These are phyloP conservation scores for Solanum rostratum DNA, from an alignment of 257 asterid species.

Conservation along the genomic window DNA sequence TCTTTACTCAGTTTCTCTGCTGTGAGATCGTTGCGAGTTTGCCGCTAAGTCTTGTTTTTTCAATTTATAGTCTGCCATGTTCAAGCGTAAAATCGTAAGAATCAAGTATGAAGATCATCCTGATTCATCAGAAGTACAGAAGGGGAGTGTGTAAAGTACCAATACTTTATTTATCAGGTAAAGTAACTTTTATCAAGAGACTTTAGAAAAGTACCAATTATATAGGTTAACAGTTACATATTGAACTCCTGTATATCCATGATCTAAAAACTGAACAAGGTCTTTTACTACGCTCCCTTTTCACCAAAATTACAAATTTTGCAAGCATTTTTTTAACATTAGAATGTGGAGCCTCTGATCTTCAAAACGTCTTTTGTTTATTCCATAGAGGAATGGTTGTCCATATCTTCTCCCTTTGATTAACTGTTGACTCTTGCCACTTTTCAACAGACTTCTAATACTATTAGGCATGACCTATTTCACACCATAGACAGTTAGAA, in stretches of 20 bases:
- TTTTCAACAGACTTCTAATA: neutral
- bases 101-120: neutral
- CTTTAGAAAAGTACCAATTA: neutral
- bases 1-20: too few species aligned
- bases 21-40: too few species aligned
- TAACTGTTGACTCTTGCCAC: neutral
- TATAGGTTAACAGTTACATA: neutral
- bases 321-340: neutral
- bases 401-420: neutral
- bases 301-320: neutral
- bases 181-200: neutral
- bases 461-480: neutral
- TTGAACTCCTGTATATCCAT: neutral
- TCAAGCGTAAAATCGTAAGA: neutral
- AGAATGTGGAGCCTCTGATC: neutral
- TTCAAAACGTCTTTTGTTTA: neutral
- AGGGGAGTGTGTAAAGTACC: neutral
- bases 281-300: neutral
- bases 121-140: neutral
- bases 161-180: neutral
- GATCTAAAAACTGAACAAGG: neutral
- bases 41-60: too few species aligned
- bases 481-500: neutral
- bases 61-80: too few species aligned
- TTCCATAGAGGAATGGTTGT: neutral